Base-by-base conservation (phyloP, 2,329 filamentous ascomycete species). In the Allantophomopsis cytisporea region DNA sequence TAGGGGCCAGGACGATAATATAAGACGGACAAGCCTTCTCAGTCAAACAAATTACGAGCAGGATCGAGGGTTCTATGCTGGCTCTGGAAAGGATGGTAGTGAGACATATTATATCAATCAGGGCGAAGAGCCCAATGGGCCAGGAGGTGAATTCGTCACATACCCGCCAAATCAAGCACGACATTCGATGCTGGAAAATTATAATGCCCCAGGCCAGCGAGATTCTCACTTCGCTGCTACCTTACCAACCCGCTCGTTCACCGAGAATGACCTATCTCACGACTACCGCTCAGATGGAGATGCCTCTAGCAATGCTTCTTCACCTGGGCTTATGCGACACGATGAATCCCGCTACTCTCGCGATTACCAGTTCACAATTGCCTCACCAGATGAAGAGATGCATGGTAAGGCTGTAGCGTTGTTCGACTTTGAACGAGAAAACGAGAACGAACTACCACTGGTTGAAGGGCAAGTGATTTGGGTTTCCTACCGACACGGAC, bases 391-490 rank as follows among this genome's bases (percentile, higher is more conserved):
- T 57, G 89, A 96, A 61, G 87, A 96, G 59, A 95, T 95, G 75
- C 88, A 95, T 54, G 91, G 91, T 37, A 94, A 94, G 57, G 88
- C 87, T 10, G 85, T 98, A 20, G 91, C 91, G 6, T 68, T 98
- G 16, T 98, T 94, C 56, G 88, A 95, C 56, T 98, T 98, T 61
- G 80, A 80, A 50, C 76, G 88, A 23, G 89, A 96, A 60, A 95
- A 96, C 57, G 87, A 95, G 57, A 98, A 96, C 55, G 91, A 98
- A 60, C 65, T 98, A 41, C 86, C 87, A 4, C 65, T 98, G 36
- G 79, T 85, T 1, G 91, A 98, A 61, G 91, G 91, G 5, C 91
- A 98, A 55, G 85, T 95, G 41, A 94, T 98, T 41, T 83, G 91
- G 67, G 88, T 98, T 17, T 94, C 86, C 13, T 98, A 96, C 59